phyloP scores from a whole-genome alignment of 495 filamentous ascomycete genomes.

The Glutinoglossum americanum region DNA sequence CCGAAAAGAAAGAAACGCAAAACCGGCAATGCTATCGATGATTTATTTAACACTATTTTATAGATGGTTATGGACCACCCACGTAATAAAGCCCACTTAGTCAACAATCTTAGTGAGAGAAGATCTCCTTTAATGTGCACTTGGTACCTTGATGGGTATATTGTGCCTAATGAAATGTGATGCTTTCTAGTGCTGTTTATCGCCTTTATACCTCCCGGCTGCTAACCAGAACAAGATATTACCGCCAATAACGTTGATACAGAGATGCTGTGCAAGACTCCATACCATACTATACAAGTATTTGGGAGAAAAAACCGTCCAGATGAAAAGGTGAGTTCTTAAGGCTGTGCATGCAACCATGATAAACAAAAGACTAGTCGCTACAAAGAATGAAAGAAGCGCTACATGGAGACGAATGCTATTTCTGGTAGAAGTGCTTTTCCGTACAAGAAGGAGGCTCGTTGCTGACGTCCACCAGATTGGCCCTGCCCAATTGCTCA shows the following conservation, averaged over 20 bases:
- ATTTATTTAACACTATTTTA: neutral
- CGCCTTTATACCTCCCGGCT: neutral
- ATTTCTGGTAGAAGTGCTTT: constrained; percentile 1
- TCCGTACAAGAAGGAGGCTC: constrained; percentile 28
- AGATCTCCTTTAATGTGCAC: neutral
- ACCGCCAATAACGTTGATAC: constrained; percentile 38
- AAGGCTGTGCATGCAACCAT: constrained; percentile 76
- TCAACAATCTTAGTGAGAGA: neutral
- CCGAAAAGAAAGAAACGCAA: constrained; percentile 1
- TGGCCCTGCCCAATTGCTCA: constrained; percentile 78
- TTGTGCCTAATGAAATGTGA: neutral
- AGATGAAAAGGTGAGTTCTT: constrained; percentile 86
- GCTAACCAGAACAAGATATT: constrained; percentile 29
- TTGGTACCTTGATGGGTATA: neutral
- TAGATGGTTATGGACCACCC: neutral
- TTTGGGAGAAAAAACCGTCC: constrained; percentile 97
- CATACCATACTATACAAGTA: constrained; percentile 83
- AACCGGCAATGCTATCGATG: neutral
- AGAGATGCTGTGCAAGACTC: constrained; percentile 59
- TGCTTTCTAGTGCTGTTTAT: neutral
- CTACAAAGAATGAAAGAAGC: constrained; percentile 42
- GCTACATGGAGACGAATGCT: constrained; percentile 14
- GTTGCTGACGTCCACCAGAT: constrained; percentile 63
- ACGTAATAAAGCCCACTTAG: neutral
- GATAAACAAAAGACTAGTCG: constrained; percentile 38